Base-by-base conservation (phyloP, 805 yeast species). In the Candida broadrunensis region DNA sequence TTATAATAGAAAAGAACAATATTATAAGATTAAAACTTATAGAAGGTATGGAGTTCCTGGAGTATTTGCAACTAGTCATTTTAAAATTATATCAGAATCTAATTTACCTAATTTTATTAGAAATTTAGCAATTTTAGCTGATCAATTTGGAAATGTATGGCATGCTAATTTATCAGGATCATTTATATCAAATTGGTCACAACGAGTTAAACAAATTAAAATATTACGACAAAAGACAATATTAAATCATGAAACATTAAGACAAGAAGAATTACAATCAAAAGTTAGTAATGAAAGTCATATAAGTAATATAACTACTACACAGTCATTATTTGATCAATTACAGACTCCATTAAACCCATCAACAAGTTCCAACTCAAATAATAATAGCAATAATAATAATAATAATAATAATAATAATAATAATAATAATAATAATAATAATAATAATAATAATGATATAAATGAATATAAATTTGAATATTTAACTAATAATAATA, bases 91-190 rank as follows among this genome's bases (percentile, higher is more conserved):
- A 6, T 73, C 82, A 14, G 81, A 72, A 39, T 72, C 70, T 33
- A 75, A 79, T 24, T 61, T 89, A 36, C 74, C 95, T 0, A 61
- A 66, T 4, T 81, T 82, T 55, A 75, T 88, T 8, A 71, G 95
- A 36, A 84, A 83, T 45, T 61, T 84, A 45, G 79, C 86, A 2
- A 55, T 83, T 16, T 70, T 80, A 39, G 83, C 89, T 3, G 76
- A 78, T 47, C 83, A 80, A 44, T 85, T 87, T 60, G 88, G 96
- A 1, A 72, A 75, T 19, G 82, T 83, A 14, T 87, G 93, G 88
- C 83, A 83, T 49, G 63, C 78, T 9, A 72, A 72, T 37, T 37
- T 37, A 29, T 23, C 46, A 16, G 81, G 81, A 3, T 67, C 67
- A 26, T 80, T 74, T 60, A 65, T 71, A 6, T 75, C 82, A 30